These are phyloP conservation scores for Hydnum rufescens DNA, from an alignment of 768 basidiomycete genomes.

Conservation along the genomic window DNA sequence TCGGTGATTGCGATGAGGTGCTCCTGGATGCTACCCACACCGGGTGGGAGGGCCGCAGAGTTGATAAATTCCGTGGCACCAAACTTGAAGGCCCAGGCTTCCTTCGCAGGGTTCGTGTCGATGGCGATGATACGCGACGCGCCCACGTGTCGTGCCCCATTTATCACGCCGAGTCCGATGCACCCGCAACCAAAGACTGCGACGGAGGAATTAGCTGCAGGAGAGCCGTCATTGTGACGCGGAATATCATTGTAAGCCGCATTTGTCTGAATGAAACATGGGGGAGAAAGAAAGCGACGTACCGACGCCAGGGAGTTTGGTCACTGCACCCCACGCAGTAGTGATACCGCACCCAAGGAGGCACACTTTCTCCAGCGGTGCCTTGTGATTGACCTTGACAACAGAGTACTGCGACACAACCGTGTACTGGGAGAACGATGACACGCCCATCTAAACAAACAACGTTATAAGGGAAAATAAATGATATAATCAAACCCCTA, in stretches of 20 bases:
- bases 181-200: conserved; percentile 95
- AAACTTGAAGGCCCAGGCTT: conserved; percentile 76
- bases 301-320: conserved; percentile 45
- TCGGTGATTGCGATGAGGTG: conserved; percentile 83
- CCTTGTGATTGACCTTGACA: conserved; percentile 67
- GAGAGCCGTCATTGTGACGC: neutral
- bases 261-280: neutral
- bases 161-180: conserved; percentile 84
- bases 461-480: neutral
- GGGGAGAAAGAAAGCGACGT: neutral
- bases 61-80: conserved; percentile 93
- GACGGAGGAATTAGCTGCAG: conserved; percentile 36
- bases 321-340: conserved; percentile 94
- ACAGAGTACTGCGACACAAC: conserved; percentile 96
- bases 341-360: conserved; percentile 89
- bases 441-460: conserved; percentile 73
- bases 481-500: neutral
- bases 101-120: conserved; percentile 75
- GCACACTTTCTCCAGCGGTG: conserved; percentile 92
- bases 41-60: conserved; percentile 51
- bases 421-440: conserved; percentile 99
- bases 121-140: conserved; percentile 82
- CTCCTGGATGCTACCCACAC: conserved; percentile 67
- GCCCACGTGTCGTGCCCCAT: conserved; percentile 55
- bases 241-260: neutral